Conservation (phyloP, 2,329 filamentous ascomycete genomes). For the Botrytis cinerea region DNA sequence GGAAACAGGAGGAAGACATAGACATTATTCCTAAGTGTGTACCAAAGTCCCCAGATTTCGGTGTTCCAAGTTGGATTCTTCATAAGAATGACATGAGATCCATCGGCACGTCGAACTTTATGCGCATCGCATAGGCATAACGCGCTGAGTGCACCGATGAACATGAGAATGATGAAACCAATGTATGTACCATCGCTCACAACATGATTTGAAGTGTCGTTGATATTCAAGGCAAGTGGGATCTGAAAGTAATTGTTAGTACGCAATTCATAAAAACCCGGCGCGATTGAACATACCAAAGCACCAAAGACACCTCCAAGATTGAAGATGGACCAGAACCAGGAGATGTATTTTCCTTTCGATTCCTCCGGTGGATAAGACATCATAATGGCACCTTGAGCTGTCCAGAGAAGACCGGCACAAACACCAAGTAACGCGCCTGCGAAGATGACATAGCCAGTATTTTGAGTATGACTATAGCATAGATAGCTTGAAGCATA, state of each 20-base stretch:
- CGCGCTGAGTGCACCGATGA: slow-evolving; percentile 69
- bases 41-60: slow-evolving; percentile 71
- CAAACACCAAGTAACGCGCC: slow-evolving; percentile 76
- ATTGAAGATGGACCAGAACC: slow-evolving; percentile 96
- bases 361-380: slow-evolving; percentile 76
- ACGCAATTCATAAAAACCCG: background rate
- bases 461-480: slow-evolving; percentile 29
- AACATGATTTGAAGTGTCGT: slow-evolving; percentile 49
- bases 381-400: slow-evolving; percentile 84
- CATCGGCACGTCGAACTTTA: slow-evolving; percentile 68
- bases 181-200: slow-evolving; percentile 78
- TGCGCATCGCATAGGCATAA: slow-evolving; percentile 66
- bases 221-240: slow-evolving; percentile 68
- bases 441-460: slow-evolving; percentile 71
- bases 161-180: slow-evolving; percentile 77
- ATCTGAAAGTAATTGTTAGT: slow-evolving; percentile 48
- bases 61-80: slow-evolving; percentile 83
- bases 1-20: slow-evolving; percentile 75
- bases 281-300: slow-evolving; percentile 44
- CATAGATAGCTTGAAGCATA: slow-evolving; percentile 63
- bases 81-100: slow-evolving; percentile 78
- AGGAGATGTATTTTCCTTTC: slow-evolving; percentile 85
- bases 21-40: slow-evolving; percentile 67
- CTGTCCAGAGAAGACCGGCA: slow-evolving; percentile 77
- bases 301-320: slow-evolving; percentile 83